Evolutionary conservation across 2,329 filamentous ascomycete species (phyloP).

Genomic region (Coleophoma crateriformis): DNA sequence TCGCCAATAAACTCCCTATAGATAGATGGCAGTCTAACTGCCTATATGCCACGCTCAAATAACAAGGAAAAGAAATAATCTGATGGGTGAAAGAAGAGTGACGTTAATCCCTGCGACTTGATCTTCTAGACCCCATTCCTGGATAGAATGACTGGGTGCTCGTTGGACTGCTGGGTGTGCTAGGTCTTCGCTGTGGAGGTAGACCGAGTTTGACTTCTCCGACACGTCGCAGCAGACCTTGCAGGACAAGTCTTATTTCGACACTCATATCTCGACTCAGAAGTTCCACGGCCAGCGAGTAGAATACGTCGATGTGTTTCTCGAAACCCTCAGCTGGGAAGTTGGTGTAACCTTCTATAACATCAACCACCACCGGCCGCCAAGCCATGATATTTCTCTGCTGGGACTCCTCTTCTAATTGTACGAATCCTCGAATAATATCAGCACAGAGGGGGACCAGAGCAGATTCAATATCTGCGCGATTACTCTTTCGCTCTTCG

Average conservation of each 20-base stretch:
- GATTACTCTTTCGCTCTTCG: conserved; percentile 72
- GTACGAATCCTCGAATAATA: conserved; percentile 80
- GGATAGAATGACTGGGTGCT: conserved; percentile 8
- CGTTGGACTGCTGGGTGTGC: conserved; percentile 15
- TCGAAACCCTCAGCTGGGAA: conserved; percentile 79
- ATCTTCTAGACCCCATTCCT: conserved; percentile 11
- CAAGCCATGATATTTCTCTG: conserved; percentile 96
- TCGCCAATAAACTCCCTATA: conserved; percentile 1
- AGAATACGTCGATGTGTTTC: conserved; percentile 76
- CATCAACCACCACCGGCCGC: conserved; percentile 94
- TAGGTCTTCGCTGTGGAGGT: conserved; percentile 8
- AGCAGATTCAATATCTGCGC: conserved; percentile 81
- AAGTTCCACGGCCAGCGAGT: conserved; percentile 78
- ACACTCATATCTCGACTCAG: conserved; percentile 73
- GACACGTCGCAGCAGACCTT: conserved; percentile 72
- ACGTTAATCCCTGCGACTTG: conserved; percentile 8
- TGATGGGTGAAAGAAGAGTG: too few relatives aligned
- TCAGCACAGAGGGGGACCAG: conserved; percentile 93
- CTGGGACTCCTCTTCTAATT: conserved; percentile 91
- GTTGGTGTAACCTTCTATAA: conserved; percentile 84
- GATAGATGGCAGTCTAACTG: conserved; percentile 5
- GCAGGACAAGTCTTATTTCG: conserved; percentile 74
- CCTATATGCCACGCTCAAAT: conserved; percentile 2
- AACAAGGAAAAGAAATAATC: not conserved
- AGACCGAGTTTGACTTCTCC: conserved; percentile 66